Base-by-base conservation (phyloP, 2,329 filamentous ascomycete genomes). In the Claviceps pazoutovae region DNA sequence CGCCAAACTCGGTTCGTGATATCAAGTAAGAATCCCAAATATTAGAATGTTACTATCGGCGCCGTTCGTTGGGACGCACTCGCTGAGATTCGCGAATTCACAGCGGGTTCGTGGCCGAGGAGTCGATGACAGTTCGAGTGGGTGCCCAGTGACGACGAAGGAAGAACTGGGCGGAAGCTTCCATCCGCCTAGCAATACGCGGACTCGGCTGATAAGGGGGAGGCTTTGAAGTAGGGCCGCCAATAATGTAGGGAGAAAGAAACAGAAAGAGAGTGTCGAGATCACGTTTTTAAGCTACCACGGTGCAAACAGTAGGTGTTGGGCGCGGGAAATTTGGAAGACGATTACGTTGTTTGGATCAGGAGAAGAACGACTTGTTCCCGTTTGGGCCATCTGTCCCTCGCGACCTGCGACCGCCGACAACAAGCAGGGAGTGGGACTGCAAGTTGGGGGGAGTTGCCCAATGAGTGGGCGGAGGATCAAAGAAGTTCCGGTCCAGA, bases 111-210 rank as follows among this genome's bases (percentile, higher is more conserved):
- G 53, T 52, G 47, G 51, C 51, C 43, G 54, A 56, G 48, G 34
- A 48, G 48, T 49, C 42, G 52, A 53, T 53, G 51, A 39, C 36
- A 52, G 21, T 44, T 47, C 42, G 38, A 53, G 55, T 48, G 53
- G 52, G 56, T 54, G 54, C 59, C 53, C 53, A 52, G 53, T 54
- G 56, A 59, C 59, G 57, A 54, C 51, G 54, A 55, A 51, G 56
- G 57, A 49, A 55, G 57, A 60, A 59, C 26, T 51, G 50, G 58
- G 57, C 58, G 56, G 60, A 61, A 66, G 66, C 64, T 68, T 65
- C 66, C 64, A 68, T 67, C 65, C 65, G 65, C 66, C 62, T 57
- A 56, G 60, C 62, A 58, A 63, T 60, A 65, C 56, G 49, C 48
- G 50, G 56, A 34, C 42, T 38, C 16, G 30, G 21, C 42, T 49